phyloP scores from a whole-genome alignment of 140 eudicot genomes.

The Cichorium intybus region DNA sequence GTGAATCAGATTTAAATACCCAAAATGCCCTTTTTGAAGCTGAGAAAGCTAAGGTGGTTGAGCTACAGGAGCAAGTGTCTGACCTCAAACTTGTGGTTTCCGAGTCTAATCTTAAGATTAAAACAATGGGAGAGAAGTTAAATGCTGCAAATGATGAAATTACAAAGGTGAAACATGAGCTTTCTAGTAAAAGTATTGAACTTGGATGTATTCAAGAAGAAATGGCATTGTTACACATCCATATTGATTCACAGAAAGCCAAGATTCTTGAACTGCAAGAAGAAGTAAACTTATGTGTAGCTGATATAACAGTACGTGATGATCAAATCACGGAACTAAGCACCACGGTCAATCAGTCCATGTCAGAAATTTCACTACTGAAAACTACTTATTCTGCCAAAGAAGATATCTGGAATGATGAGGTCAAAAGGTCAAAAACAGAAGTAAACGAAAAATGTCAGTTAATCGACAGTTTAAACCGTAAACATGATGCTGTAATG shows the following conservation, averaged over 20 bases:
- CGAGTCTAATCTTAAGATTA: constrained; percentile 27
- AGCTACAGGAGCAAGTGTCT: constrained; percentile 43
- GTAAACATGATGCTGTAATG: constrained; percentile 33
- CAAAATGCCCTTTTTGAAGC: constrained; percentile 28
- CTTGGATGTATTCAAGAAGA: constrained; percentile 27
- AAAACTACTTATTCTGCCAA: constrained; percentile 35
- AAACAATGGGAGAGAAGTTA: constrained; percentile 33
- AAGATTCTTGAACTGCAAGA: constrained; percentile 39
- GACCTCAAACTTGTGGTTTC: constrained; percentile 30
- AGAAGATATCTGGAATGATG: constrained; percentile 29
- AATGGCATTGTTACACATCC: constrained; percentile 24
- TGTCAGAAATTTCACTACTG: constrained; percentile 30
- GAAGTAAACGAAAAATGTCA: constrained; percentile 31
- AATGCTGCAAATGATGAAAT: constrained; percentile 35
- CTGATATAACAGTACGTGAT: constrained; percentile 35
- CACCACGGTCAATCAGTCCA: constrained; percentile 26
- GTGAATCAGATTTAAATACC: constrained; percentile 22
- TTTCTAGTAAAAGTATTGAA: constrained; percentile 13
- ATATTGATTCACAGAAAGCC: constrained; percentile 39
- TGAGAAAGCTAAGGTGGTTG: constrained; percentile 41
- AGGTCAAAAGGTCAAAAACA: constrained; percentile 32
- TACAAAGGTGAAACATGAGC: constrained; percentile 19
- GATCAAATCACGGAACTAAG: constrained; percentile 39
- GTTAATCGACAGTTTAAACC: constrained; percentile 34
- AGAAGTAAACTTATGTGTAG: constrained; percentile 19